Evolutionary conservation across 257 asterid genomes (phyloP).

Genomic region (Nicotiana tomentosiformis): DNA sequence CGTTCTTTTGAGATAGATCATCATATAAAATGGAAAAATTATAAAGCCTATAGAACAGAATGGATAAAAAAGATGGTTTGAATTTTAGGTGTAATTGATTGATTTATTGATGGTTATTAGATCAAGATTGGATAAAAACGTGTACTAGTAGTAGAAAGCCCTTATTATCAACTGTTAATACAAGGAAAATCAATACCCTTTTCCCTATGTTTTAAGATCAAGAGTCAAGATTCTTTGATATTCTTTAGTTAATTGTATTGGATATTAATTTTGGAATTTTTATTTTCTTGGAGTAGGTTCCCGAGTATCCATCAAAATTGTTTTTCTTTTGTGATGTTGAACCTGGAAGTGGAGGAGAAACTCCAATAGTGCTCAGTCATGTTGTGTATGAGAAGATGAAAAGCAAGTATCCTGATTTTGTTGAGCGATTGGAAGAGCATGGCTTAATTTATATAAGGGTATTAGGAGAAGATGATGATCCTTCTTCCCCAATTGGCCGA

Average conservation of each 20-base stretch:
- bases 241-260: background rate
- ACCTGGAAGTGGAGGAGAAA: constrained; percentile 73
- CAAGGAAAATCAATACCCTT: background rate
- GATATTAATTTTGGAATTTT: background rate
- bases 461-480: constrained; percentile 80
- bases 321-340: constrained; percentile 88
- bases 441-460: constrained; percentile 62
- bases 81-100: background rate
- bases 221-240: background rate
- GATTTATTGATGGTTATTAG: background rate
- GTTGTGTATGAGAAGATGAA: constrained; percentile 64
- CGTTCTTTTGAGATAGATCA: too few species aligned
- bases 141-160: background rate
- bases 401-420: constrained; percentile 67
- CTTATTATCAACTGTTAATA: background rate
- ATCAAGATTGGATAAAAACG: background rate
- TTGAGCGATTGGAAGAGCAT: constrained; percentile 53
- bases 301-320: constrained; percentile 73
- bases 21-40: too few species aligned
- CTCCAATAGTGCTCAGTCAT: constrained; percentile 84
- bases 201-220: background rate
- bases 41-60: background rate
- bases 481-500: constrained; percentile 81
- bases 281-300: constrained; percentile 39
- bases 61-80: background rate